A percentile compares a stretch with the other conserved stretches of the same genome.
These are phyloP conservation scores for Niebla homalea DNA, from an alignment of 495 filamentous ascomycete species.

Conservation along the genomic window DNA sequence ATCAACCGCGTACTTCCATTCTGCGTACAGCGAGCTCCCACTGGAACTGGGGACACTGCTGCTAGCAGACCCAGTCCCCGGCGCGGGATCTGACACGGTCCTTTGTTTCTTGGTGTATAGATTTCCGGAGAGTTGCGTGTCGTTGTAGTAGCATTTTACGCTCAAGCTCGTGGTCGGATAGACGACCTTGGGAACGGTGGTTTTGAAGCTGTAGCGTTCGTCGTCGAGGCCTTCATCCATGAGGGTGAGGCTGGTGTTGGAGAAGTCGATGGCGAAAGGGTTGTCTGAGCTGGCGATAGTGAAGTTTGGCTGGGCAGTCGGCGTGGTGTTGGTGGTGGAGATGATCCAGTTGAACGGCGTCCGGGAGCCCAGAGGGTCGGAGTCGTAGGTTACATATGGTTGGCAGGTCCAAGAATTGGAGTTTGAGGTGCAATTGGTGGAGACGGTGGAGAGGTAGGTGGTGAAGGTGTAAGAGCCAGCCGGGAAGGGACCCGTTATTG, in stretches of 20 bases:
- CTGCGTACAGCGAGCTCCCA: background rate
- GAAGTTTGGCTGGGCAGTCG: background rate
- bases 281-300: constrained; percentile 35
- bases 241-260: constrained; percentile 26
- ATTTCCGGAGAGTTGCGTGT: constrained; percentile 32
- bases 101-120: constrained; percentile 40
- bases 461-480: constrained; percentile 40
- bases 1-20: constrained; percentile 37
- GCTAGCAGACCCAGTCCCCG: background rate
- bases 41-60: too few species aligned
- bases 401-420: constrained; percentile 41
- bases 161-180: constrained; percentile 18
- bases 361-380: constrained; percentile 17
- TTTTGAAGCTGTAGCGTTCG: constrained; percentile 39
- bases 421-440: constrained; percentile 37
- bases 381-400: constrained; percentile 34
- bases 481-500: constrained; percentile 29
- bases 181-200: constrained; percentile 30
- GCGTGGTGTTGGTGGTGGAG: constrained; percentile 6
- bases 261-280: constrained; percentile 34
- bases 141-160: constrained; percentile 38
- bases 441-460: constrained; percentile 36
- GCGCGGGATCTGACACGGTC: constrained; percentile 21
- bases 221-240: constrained; percentile 18
- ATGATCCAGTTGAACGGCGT: constrained; percentile 49